Percentiles rank a stretch among this genome's conserved stretches.
Evolutionary conservation across 2,329 filamentous ascomycete species (phyloP).

Genomic region (Colletotrichum sp.): DNA sequence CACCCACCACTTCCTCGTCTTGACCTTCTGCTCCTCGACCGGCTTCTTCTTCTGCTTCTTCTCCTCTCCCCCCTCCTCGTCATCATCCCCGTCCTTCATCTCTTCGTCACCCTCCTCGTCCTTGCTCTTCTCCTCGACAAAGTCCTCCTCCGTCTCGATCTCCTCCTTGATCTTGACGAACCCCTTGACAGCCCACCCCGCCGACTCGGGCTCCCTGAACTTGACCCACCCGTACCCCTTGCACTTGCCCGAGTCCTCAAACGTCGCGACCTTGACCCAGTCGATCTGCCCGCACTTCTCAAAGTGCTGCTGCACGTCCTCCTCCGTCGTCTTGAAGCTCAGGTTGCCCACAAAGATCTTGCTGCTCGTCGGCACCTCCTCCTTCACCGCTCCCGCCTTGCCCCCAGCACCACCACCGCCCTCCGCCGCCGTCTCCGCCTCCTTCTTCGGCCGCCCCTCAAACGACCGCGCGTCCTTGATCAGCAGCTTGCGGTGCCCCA

Average conservation of each 20-base stretch:
- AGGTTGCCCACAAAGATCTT: conserved; percentile 94
- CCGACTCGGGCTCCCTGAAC: conserved; percentile 80
- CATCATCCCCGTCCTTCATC: conserved; percentile 39
- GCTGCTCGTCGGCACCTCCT: conserved; percentile 62
- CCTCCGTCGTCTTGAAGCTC: conserved; percentile 80
- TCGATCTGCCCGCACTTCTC: conserved; percentile 82
- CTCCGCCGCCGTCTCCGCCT: conserved; percentile 39
- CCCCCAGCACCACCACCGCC: neutral
- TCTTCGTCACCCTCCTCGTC: conserved; percentile 42
- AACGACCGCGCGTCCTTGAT: conserved; percentile 94
- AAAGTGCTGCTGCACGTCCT: conserved; percentile 82
- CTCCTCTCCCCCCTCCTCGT: conserved; percentile 35
- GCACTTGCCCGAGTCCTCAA: conserved; percentile 96
- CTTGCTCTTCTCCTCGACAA: conserved; percentile 49
- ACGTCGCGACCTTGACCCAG: conserved; percentile 88
- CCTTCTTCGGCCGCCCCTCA: conserved; percentile 83
- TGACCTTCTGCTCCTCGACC: conserved; percentile 51
- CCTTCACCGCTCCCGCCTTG: conserved; percentile 27
- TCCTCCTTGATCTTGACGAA: conserved; percentile 75
- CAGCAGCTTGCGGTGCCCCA: conserved; percentile 78
- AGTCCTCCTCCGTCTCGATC: conserved; percentile 66
- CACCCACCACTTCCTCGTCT: conserved; percentile 79
- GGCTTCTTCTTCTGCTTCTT: conserved; percentile 36
- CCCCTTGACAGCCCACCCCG: conserved; percentile 75
- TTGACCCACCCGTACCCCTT: conserved; percentile 97